Base-by-base conservation (phyloP, 768 basidiomycete species). In the Mycena maculata region DNA sequence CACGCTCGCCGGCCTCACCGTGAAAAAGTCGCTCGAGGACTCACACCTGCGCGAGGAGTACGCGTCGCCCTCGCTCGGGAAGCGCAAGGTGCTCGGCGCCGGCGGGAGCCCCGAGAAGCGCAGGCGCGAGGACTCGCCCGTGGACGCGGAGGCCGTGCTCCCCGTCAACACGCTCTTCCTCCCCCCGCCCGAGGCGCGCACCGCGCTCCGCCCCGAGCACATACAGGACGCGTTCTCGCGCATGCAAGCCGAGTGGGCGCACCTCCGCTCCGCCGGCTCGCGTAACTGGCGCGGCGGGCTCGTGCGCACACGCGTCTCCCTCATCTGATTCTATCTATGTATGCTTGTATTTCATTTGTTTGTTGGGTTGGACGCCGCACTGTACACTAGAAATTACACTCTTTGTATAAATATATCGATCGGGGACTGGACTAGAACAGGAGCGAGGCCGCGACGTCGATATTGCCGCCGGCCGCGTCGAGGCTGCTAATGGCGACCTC, bases 151-250 rank as follows among this genome's bases (percentile, higher is more conserved):
- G 63, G 87, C 87, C 54, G 85, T 88, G 0, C 78, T 92, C 11
- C 89, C 92, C 13, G 83, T 87, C 13, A 91, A 90, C 68, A 86
- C 92, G 7, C 74, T 97, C 47, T 96, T 96, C 78, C 79, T 95
- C 33, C 89, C 90, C 2, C 94, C 95, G 1, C 88, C 92, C 0
- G 93, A 95, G 73, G 91, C 93, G 2, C 82, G 93, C 63, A 93
- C 90, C 4, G 88, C 94, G 0, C 78, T 97, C 49, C 83, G 87
- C 27, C 92, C 95, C 0, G 90, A 94, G 63, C 95, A 97, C 73
- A 94, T 97, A 12, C 91, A 94, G 70, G 94, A 96, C 76, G 96
- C 95, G 0, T 97, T 96, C 75, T 82, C 93, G 3, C 83, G 94
- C 65, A 96, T 97, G 91, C 95, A 96, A 77, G 85, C 89, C 7